Evolutionary conservation across 1,139 yeast species (phyloP), one percentile per base, ranked within the genome.

Genomic region (Candida sanyaensis): DNA sequence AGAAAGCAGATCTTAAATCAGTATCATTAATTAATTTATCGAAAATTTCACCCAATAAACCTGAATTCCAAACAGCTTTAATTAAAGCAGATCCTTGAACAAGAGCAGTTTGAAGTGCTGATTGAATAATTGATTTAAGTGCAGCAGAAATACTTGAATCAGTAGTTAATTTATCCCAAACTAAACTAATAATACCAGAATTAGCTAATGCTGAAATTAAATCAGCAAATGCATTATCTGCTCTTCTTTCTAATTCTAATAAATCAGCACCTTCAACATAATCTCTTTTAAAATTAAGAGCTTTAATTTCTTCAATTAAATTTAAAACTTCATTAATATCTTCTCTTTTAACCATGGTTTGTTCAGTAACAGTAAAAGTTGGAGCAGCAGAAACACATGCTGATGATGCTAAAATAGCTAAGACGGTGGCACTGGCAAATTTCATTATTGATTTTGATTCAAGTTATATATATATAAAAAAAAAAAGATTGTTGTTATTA

Each of bases 31-130:
- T 53, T 45, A 75, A 55, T 49, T 59, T 63, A 52, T 55, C 60
- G 63, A 73, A 72, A 47, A 74, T 56, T 42, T 64, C 64, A 48
- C 64, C 64, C 48, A 75, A 51, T 55, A 74, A 67, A 53, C 79
- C 79, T 42, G 80, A 74, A 59, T 73, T 62, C 72, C 70, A 74
- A 53, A 75, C 56, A 50, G 78, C 79, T 52, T 63, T 59, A 55
- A 75, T 61, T 59, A 75, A 74, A 48, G 73, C 64, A 48, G 78
- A 77, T 52, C 74, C 80, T 54, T 73, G 69, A 42, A 69, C 73
- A 54, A 74, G 47, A 44, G 72, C 71, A 45, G 70, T 66, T 53
- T 63, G 62, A 48, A 74, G 47, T 41, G 76, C 66, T 38, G 67
- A 49, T 62, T 71, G 66, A 52, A 66, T 59, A 48, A 73, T 63